Conservation (phyloP, 2,329 filamentous ascomycete genomes). For the Aspergillus tubingensis region DNA sequence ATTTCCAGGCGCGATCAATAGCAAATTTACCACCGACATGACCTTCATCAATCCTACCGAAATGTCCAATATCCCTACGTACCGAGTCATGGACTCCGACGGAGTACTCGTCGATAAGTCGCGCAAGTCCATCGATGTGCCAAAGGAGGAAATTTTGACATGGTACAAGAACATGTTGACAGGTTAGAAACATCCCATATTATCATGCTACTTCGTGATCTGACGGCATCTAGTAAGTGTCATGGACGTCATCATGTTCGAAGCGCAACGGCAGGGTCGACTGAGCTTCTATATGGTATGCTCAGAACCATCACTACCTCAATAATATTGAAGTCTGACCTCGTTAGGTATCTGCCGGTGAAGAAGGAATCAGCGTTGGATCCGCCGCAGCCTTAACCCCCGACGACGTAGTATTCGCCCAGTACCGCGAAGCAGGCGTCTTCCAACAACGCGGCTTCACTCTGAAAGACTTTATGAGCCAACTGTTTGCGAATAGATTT, state of each 20-base stretch:
- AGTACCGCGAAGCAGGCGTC: constrained; percentile 92
- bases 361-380: constrained; percentile 91
- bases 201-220: not conserved
- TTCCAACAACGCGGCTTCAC: constrained; percentile 88
- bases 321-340: constrained; percentile 13
- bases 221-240: constrained; percentile 61
- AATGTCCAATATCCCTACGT: constrained; percentile 79
- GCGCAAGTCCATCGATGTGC: constrained; percentile 66
- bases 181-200: constrained; percentile 36
- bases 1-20: constrained; percentile 94
- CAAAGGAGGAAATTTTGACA: constrained; percentile 60
- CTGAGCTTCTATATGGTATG: constrained; percentile 93
- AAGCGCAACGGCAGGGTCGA: constrained; percentile 91
- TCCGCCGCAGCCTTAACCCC: constrained; percentile 79
- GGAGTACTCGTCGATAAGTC: constrained; percentile 76
- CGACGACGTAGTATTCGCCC: constrained; percentile 88
- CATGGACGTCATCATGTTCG: constrained; percentile 98
- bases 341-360: constrained; percentile 71
- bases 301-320: not conserved
- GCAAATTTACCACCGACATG: constrained; percentile 81
- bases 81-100: constrained; percentile 87
- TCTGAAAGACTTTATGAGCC: constrained; percentile 88
- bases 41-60: constrained; percentile 73
- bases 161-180: constrained; percentile 68
- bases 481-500: constrained; percentile 83